Evolutionary conservation across 352 stramenopile species (phyloP), one percentile per base, ranked within the genome.

Genomic region (Phytophthora multivora): DNA sequence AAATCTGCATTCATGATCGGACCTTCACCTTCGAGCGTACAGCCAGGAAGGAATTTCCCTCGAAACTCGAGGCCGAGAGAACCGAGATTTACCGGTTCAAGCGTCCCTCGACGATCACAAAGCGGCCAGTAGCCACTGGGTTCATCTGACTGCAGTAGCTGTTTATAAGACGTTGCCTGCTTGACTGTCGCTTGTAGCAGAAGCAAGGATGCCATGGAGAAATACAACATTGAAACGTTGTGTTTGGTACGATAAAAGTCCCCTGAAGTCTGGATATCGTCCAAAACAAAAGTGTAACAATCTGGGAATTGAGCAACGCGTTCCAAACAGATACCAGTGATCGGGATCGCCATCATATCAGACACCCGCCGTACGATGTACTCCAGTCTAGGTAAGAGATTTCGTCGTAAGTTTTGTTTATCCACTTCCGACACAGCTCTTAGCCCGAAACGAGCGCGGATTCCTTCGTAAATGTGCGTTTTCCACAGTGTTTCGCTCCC

Each of bases 51-150:
- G 40, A 85, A 96, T 31, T 79, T 82, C 0, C 87, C 85, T 31
- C 59, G 56, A 12, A 91, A 58, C 30, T 72, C 41, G 2, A 65
- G 61, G 7, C 80, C 79, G 6, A 79, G 82, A 0, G 55, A 66
- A 0, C 89, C 91, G 2, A 92, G 53, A 63, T 97, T 98, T 23
- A 64, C 28, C 4, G 91, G 86, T 18, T 81, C 63, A 4, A 71
- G 72, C 9, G 81, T 70, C 0, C 92, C 92, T 59, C 79, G 68
- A n/a, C 91, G 75, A 50, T 97, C 91, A 33, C 83, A 90, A 10
- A 98, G 53, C 31, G 90, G 75, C 88, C 92, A 96, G 60, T 97
- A 98, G 1, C 93, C 85, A 41, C 66, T 66, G 0, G 91, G 88
- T 6, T 39, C 23, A n/a, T 96, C 84, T 1, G 50, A 47, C 11